Evolutionary conservation across 768 basidiomycete species (phyloP).

Genomic region (Amanita thiersii): DNA sequence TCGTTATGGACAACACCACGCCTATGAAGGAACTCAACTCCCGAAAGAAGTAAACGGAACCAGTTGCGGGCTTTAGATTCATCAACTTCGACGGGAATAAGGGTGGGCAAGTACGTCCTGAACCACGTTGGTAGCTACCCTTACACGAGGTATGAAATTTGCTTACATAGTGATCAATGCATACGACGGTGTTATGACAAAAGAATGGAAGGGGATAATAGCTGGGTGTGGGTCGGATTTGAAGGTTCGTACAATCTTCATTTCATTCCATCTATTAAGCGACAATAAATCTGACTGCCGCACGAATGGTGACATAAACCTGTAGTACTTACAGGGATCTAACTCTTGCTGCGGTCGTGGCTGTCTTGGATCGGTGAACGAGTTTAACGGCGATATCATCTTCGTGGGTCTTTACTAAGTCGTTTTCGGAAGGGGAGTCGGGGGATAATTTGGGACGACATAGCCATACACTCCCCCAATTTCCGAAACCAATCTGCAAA

Average conservation of each 20-base stretch:
- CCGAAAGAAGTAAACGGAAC: slow-evolving; percentile 78
- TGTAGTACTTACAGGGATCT: slow-evolving; percentile 75
- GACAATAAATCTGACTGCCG: too few relatives aligned
- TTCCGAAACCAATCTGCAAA: slow-evolving; percentile 78
- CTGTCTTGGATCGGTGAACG: slow-evolving; percentile 79
- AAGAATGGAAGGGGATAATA: slow-evolving; percentile 88
- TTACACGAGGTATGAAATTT: background rate
- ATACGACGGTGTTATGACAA: slow-evolving; percentile 87
- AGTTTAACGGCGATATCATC: slow-evolving; percentile 86
- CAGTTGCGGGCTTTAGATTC: slow-evolving; percentile 72
- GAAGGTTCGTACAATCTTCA: slow-evolving; percentile 88
- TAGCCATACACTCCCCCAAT: slow-evolving; percentile 91
- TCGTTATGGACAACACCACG: slow-evolving; percentile 89
- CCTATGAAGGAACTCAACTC: slow-evolving; percentile 75
- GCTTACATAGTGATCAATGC: slow-evolving; percentile 90
- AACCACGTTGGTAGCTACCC: slow-evolving; percentile 9
- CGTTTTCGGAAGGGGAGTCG: slow-evolving; percentile 23
- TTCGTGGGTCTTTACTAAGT: slow-evolving; percentile 28
- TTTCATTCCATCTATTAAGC: slow-evolving; percentile 81
- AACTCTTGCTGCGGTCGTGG: slow-evolving; percentile 85
- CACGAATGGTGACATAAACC: too few relatives aligned
- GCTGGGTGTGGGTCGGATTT: slow-evolving; percentile 84
- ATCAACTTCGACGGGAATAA: slow-evolving; percentile 83
- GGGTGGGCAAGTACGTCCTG: slow-evolving; percentile 83
- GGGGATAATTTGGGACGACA: slow-evolving; percentile 50